These are phyloP conservation scores for Rugonectria rugulosa DNA, from an alignment of 2,329 filamentous ascomycete genomes.

Conservation along the genomic window DNA sequence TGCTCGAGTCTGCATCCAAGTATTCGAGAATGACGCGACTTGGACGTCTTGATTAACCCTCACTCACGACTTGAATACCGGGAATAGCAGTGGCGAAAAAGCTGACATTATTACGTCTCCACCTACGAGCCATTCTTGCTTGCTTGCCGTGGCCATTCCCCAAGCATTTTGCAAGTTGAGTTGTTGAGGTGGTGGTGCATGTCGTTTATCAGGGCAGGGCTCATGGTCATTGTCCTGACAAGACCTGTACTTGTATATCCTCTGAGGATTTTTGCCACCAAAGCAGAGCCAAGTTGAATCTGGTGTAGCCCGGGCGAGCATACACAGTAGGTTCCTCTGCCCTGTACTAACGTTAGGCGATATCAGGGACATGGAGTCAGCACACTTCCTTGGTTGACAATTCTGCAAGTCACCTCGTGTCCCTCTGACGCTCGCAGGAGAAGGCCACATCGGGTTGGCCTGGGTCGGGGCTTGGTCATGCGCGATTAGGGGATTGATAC, in stretches of 20 bases:
- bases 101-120: constrained; percentile 3
- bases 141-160: too few species aligned
- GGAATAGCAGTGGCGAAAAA: constrained; percentile 13
- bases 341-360: neutral
- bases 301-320: too few species aligned
- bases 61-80: neutral
- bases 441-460: constrained; percentile 2
- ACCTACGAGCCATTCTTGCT: neutral
- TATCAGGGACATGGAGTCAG: constrained; percentile 3
- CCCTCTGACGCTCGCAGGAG: neutral
- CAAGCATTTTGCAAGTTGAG: neutral
- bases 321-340: too few species aligned
- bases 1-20: constrained; percentile 1
- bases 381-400: neutral
- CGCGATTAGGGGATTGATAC: constrained; percentile 19
- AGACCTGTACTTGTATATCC: too few species aligned
- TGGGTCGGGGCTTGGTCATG: constrained; percentile 12
- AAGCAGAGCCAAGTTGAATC: neutral
- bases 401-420: constrained; percentile 20
- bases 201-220: neutral
- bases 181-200: neutral
- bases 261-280: neutral
- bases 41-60: neutral
- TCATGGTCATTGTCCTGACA: constrained; percentile 9
- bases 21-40: neutral